Conservation (phyloP, 495 filamentous ascomycete species). For the Thozetella sp. region DNA sequence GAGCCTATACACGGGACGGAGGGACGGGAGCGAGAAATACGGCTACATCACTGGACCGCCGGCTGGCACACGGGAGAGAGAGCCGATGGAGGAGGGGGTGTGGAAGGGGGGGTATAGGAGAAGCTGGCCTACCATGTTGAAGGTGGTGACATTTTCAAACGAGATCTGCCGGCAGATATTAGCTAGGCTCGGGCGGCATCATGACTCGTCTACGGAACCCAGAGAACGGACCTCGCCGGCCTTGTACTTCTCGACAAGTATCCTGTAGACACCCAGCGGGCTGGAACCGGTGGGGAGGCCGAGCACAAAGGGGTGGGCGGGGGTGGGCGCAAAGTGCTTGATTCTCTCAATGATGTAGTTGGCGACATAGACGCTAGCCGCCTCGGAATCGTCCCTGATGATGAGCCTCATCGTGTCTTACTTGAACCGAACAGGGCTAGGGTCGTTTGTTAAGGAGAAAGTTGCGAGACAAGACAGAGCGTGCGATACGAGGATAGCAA, state of each 20-base stretch:
- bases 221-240: conserved; percentile 53
- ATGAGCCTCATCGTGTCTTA: conserved; percentile 80
- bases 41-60: background rate
- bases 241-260: conserved; percentile 74
- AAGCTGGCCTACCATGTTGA: conserved; percentile 77
- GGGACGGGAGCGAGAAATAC: background rate
- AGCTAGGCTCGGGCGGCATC: background rate
- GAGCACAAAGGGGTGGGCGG: conserved; percentile 75
- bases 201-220: background rate
- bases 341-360: conserved; percentile 84
- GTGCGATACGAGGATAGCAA: background rate
- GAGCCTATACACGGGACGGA: background rate
- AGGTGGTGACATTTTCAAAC: conserved; percentile 85
- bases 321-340: conserved; percentile 70
- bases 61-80: background rate
- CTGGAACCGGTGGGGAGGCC: conserved; percentile 84
- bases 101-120: conserved; percentile 9
- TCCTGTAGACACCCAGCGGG: conserved; percentile 76
- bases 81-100: background rate
- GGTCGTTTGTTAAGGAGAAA: background rate
- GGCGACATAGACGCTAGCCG: conserved; percentile 74
- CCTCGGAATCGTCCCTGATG: conserved; percentile 68
- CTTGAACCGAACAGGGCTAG: conserved; percentile 3
- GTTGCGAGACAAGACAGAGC: conserved; percentile 2
- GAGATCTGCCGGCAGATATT: conserved; percentile 54